Evolutionary conservation across 140 eudicot genomes (phyloP), one percentile per base, ranked within the genome.

Genomic region (Ambrosia hybrid): DNA sequence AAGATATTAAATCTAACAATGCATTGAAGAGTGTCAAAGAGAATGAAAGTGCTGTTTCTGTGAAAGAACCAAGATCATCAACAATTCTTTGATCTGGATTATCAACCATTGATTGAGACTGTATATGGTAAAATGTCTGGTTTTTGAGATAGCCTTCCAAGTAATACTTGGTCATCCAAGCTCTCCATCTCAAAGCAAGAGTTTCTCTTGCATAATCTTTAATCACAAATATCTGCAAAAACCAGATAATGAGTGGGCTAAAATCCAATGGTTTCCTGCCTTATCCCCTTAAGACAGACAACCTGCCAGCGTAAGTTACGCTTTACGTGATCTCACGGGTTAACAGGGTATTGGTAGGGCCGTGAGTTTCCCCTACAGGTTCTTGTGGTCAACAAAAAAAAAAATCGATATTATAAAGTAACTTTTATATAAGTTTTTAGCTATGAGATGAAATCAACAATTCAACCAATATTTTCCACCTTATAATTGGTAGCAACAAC

Each of bases 81-180:
- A 92, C 98, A 74, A 92, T 92, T 59, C 98, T 85, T 83, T 92
- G 98, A 80, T 92, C 98, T 65, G 98, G 98, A 73, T 92, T 92
- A 78, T 92, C 98, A 70, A 92, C 87, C 8, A 85, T 83, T 38
- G 98, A 92, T 43, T 84, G 96, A 51, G 98, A 87, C 75, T 92
- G 98, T 72, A 92, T 89, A 63, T 89, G 88, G 84, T 92, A 92
- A 76, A 92, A 92, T 0, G 89, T 82, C 48, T 74, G 92, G 77
- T 92, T 89, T 84, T 78, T 85, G 57, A 92, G 81, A 79, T 92
- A 92, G 3, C 98, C 95, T n/a, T 87, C 85, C 95, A 92, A 81
- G 79, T 92, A 92, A 85, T 72, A 83, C 37, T 81, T 79, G 11
- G 98, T 92, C 95, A 92, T 92, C 98, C 98, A 92, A 45, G 98